phyloP scores from a whole-genome alignment of 805 yeast species.

The Spathaspora arborariae region DNA sequence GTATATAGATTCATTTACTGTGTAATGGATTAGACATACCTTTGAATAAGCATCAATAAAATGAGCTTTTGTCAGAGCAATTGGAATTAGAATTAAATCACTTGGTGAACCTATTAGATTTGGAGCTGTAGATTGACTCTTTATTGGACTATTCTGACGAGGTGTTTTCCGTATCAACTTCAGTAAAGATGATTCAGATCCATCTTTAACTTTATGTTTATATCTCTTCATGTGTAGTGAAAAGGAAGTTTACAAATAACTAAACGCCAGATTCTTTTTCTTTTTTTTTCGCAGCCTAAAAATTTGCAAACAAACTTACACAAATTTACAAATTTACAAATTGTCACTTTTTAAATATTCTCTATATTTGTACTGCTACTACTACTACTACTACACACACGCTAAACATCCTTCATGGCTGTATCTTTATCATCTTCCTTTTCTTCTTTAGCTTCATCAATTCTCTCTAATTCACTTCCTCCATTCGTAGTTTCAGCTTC shows the following conservation, averaged over 20 bases:
- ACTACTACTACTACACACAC: not conserved
- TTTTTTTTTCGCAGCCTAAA: slow-evolving; percentile 1
- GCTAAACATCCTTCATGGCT: slow-evolving; percentile 10
- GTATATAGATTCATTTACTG: not conserved
- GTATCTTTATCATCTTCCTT: slow-evolving; percentile 13
- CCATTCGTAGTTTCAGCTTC: slow-evolving; percentile 8
- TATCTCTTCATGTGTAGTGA: not conserved
- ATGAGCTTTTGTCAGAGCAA: slow-evolving; percentile 42
- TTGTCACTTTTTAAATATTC: no score
- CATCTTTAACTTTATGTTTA: not conserved
- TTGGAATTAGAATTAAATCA: slow-evolving; percentile 12
- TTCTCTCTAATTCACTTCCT: slow-evolving; percentile 23
- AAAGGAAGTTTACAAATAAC: not conserved
- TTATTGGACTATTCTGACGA: not conserved
- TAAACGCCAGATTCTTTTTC: not conserved
- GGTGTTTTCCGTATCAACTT: not conserved
- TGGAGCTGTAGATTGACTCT: not conserved
- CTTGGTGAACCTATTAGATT: not conserved
- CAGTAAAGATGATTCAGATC: not conserved
- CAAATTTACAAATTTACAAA: no score
- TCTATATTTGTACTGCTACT: no score
- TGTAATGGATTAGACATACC: slow-evolving; percentile 20
- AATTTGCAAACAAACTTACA: not conserved
- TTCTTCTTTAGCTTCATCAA: slow-evolving; percentile 23
- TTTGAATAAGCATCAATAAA: slow-evolving; percentile 53